Evolutionary conservation across 2,329 filamentous ascomycete genomes (phyloP).

Genomic region (Juglanconis juglandina): DNA sequence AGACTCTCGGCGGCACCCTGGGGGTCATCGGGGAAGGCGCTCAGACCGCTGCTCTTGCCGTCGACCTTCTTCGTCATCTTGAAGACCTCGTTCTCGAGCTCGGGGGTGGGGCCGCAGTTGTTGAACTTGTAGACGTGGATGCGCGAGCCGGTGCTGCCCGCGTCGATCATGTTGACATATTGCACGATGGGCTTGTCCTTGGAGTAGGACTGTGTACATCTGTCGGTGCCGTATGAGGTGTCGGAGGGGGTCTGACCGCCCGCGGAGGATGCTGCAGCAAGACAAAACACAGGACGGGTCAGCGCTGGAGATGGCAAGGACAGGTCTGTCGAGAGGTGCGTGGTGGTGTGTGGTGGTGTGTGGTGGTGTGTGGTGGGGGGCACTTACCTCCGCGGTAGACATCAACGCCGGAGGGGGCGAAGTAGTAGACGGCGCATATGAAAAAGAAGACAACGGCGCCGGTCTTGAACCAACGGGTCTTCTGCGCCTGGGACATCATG

Average conservation of each 20-base stretch:
- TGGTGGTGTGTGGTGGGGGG: not conserved
- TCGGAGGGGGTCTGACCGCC: constrained; percentile 56
- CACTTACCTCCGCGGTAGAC: constrained; percentile 46
- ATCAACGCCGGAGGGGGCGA: constrained; percentile 57
- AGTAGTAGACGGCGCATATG: constrained; percentile 60
- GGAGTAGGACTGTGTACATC: constrained; percentile 79
- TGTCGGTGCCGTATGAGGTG: constrained; percentile 62
- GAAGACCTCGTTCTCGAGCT: constrained; percentile 89
- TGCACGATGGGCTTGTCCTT: constrained; percentile 91
- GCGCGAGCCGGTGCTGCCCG: constrained; percentile 92
- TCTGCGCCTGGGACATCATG: constrained; percentile 62
- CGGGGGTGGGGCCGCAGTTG: constrained; percentile 93
- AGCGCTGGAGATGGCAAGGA: not conserved
- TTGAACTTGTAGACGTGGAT: constrained; percentile 99
- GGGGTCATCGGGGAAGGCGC: constrained; percentile 81
- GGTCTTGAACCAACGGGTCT: constrained; percentile 63
- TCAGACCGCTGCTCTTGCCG: constrained; percentile 65
- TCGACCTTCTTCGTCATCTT: constrained; percentile 86
- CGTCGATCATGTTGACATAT: constrained; percentile 98
- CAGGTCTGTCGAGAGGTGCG: not conserved
- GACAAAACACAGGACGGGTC: not conserved
- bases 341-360: not conserved
- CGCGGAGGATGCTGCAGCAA: constrained; percentile 15
- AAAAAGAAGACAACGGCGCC: constrained; percentile 59
- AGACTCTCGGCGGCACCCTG: constrained; percentile 85